phyloP scores from a whole-genome alignment of 495 filamentous ascomycete species.

The Wilcoxina mikolae region DNA sequence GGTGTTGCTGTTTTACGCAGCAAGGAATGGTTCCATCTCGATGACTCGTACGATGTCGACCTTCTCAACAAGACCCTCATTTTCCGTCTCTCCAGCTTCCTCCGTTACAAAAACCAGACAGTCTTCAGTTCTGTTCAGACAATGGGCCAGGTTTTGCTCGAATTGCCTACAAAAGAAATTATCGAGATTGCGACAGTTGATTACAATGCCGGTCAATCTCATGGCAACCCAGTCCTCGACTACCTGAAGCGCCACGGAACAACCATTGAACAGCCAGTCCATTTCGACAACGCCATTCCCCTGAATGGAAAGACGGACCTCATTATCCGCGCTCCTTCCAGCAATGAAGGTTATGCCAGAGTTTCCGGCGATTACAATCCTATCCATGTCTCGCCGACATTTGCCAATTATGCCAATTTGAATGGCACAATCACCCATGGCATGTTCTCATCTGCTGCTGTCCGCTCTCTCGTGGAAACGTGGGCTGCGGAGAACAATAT shows the following conservation, averaged over 20 bases:
- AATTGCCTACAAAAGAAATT: constrained; percentile 93
- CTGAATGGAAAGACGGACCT: constrained; percentile 82
- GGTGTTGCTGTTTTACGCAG: constrained; percentile 87
- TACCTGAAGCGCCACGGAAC: constrained; percentile 85
- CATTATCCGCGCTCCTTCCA: constrained; percentile 76
- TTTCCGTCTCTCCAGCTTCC: constrained; percentile 86
- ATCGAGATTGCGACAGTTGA: constrained; percentile 92
- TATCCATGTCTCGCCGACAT: constrained; percentile 94
- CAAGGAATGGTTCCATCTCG: constrained; percentile 91
- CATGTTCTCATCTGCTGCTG: constrained; percentile 97
- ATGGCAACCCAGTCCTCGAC: constrained; percentile 92
- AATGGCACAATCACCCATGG: constrained; percentile 95
- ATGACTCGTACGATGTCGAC: constrained; percentile 55
- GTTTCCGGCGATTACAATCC: constrained; percentile 98
- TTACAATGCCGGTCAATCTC: constrained; percentile 75
- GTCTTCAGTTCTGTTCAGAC: constrained; percentile 90
- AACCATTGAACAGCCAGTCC: constrained; percentile 88
- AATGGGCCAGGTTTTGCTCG: constrained; percentile 77
- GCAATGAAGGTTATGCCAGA: constrained; percentile 92
- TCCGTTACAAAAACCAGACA: constrained; percentile 86
- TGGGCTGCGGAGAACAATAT: constrained; percentile 99
- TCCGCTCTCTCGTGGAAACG: constrained; percentile 94
- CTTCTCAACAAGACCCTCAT: constrained; percentile 80
- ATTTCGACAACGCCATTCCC: constrained; percentile 94
- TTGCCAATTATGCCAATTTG: constrained; percentile 85